Base-by-base conservation (phyloP, 805 yeast species). In the Myxozyma melibiosi region DNA sequence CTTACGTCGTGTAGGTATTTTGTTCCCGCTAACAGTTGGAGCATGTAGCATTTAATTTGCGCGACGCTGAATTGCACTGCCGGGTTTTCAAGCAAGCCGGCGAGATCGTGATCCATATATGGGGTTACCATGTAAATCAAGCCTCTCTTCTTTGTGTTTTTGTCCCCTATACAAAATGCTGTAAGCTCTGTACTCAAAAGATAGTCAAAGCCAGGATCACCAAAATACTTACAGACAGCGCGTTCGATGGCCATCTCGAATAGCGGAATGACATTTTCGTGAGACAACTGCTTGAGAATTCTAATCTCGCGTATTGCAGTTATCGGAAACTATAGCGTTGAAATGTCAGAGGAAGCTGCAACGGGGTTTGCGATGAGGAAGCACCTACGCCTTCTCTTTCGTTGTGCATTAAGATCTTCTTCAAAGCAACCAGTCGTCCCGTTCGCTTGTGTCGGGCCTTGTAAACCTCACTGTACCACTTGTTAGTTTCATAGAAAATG, bases 261-360 rank as follows among this genome's bases (percentile, higher is more conserved):
- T 40, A 94, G 76, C 60, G 85, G 89, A 24, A 94, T 77, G 16
- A 92, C 80, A 70, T 94, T 89, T 27, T 75, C 72, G 69, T 92
- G 89, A 51, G 78, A 70, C 49, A 94, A 74, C 47, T 78, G 77
- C 71, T 88, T 89, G 71, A 94, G 76, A 22, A 90, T 88, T 16
- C 85, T 81, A 57, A 92, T 90, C 68, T 94, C 99, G 61, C 99
- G 80, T 72, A 91, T 82, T 1, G 98, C 97, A 0, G 99, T 94
- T 27, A 94, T 84, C 1, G 99, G 98, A 68, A 92, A 90, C 34
- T 63, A 43, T n/a, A 13, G 34, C 18, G 9, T 27, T 24, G n/a
- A n/a, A n/a, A 13, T 57, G 14, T 55, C 41, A 14, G 55, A 76
- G 34, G 14, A 40, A 22, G 31, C 5, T n/a, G 37, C 20, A 25